Evolutionary conservation across 2,329 filamentous ascomycete genomes (phyloP).

Genomic region (Catunica adiposa): DNA sequence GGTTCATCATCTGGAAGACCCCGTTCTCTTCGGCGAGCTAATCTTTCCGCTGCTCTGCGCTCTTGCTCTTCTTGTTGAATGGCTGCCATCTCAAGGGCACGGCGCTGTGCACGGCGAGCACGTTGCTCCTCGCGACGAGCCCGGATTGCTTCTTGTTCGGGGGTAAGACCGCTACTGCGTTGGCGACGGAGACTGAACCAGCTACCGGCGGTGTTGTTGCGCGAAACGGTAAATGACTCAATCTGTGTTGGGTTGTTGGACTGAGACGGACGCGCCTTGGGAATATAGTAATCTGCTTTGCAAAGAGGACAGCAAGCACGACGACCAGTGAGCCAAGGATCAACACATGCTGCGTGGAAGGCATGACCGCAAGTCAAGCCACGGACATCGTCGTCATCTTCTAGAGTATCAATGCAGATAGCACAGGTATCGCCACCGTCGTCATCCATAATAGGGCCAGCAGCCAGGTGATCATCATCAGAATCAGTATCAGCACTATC

Average conservation of each 20-base stretch:
- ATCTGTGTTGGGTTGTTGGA: slow-evolving; percentile 19
- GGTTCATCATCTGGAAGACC: slow-evolving; percentile 1
- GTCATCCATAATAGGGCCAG: slow-evolving; percentile 64
- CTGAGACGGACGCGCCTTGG: slow-evolving; percentile 57
- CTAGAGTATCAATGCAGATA: slow-evolving; percentile 85
- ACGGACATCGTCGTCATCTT: slow-evolving; percentile 89
- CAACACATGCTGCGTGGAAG: slow-evolving; percentile 89
- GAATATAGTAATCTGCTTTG: slow-evolving; percentile 94
- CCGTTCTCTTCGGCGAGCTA: slow-evolving; percentile 2
- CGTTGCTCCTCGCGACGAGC: slow-evolving; percentile 10
- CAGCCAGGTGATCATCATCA: slow-evolving; percentile 60
- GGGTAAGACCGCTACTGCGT: slow-evolving; percentile 21
- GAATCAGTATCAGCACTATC: slow-evolving; percentile 26
- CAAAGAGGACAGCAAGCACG: slow-evolving; percentile 93
- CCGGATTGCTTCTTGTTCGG: slow-evolving; percentile 8
- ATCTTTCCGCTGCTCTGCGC: slow-evolving; percentile 4
- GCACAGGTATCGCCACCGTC: slow-evolving; percentile 85
- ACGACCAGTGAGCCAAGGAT: slow-evolving; percentile 89
- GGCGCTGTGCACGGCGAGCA: slow-evolving; percentile 9
- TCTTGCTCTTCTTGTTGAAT: slow-evolving; percentile 10
- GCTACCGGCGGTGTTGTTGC: slow-evolving; percentile 30
- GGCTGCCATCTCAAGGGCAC: slow-evolving; percentile 5
- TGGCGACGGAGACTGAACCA: slow-evolving; percentile 24
- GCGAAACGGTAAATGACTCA: slow-evolving; percentile 25
- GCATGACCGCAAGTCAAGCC: slow-evolving; percentile 93